Evolutionary conservation across 2,329 filamentous ascomycete species (phyloP).

Genomic region (Fusarium sp.): DNA sequence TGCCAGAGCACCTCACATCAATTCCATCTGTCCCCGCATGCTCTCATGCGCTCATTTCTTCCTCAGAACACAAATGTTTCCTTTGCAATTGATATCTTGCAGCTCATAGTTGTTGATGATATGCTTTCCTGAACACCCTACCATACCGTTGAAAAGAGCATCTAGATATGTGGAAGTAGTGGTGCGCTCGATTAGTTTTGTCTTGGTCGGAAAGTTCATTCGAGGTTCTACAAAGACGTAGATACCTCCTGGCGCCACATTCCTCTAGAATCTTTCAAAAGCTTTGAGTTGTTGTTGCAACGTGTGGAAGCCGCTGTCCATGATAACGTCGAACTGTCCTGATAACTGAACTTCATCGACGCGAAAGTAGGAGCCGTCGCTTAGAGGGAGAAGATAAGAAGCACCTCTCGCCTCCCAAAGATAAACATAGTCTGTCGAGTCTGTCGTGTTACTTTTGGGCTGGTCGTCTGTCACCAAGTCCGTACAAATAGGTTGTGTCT

Average conservation of each 20-base stretch:
- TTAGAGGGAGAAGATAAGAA: neutral
- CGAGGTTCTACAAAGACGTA: slow-evolving; percentile 54
- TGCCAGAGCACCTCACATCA: neutral
- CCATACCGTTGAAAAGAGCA: slow-evolving; percentile 45
- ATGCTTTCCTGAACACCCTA: slow-evolving; percentile 35
- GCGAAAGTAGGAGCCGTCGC: neutral
- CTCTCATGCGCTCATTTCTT: neutral
- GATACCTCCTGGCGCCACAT: slow-evolving; percentile 52
- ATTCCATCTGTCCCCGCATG: neutral
- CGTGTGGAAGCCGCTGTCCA: slow-evolving; percentile 55
- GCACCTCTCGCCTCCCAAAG: neutral
- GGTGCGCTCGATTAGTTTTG: neutral
- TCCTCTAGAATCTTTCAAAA: slow-evolving; percentile 52
- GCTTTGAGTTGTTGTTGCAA: slow-evolving; percentile 55
- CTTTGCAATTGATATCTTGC: slow-evolving; percentile 48
- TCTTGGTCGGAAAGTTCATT: slow-evolving; percentile 40
- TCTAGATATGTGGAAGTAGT: slow-evolving; percentile 34
- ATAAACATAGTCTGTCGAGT: neutral
- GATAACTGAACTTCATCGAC: neutral
- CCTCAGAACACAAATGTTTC: slow-evolving; percentile 37
- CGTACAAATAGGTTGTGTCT: neutral
- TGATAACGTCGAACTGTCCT: slow-evolving; percentile 50
- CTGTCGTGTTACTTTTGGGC: neutral
- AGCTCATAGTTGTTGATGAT: slow-evolving; percentile 44
- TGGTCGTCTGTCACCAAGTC: neutral